Evolutionary conservation across 176 grass and related monocot genomes (phyloP).

Genomic region (Rhipidocladum racemiflorum): DNA sequence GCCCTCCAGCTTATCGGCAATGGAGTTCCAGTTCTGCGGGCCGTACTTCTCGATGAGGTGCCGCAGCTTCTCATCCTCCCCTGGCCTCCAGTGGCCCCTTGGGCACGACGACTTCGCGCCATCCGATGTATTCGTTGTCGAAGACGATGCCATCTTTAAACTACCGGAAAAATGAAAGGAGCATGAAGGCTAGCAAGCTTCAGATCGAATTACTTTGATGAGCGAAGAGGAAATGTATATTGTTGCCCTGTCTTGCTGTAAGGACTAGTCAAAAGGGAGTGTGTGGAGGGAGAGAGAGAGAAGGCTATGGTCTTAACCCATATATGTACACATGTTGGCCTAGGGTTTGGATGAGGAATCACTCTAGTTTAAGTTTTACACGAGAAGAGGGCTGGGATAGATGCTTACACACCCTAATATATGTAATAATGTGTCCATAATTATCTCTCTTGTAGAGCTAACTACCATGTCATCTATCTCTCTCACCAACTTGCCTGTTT

Average conservation of each 20-base stretch:
- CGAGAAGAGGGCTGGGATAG: conserved; percentile 42
- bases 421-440: conserved; percentile 11
- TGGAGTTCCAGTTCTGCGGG: conserved; percentile 95
- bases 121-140: conserved; percentile 57
- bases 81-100: conserved; percentile 78
- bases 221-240: conserved; percentile 6
- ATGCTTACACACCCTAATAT: conserved; percentile 6
- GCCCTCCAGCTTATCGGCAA: conserved; percentile 84
- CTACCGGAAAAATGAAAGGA: not conserved
- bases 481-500: conserved; percentile 50
- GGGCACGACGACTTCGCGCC: conserved; percentile 55
- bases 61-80: conserved; percentile 79
- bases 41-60: conserved; percentile 80
- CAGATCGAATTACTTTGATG: not conserved
- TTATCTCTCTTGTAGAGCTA: not conserved
- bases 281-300: conserved; percentile 18
- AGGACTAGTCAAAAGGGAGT: conserved; percentile 10
- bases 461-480: conserved; percentile 27
- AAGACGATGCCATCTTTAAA: conserved; percentile 49
- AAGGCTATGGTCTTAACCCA: conserved; percentile 1
- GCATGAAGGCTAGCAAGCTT: not conserved
- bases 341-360: conserved; percentile 47
- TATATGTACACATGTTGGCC: conserved; percentile 24
- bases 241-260: not conserved
- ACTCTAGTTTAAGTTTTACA: conserved; percentile 67